Evolutionary conservation across 2,329 filamentous ascomycete species (phyloP), one percentile per base, ranked within the genome.

Genomic region (Pyricularia pennisetigena): DNA sequence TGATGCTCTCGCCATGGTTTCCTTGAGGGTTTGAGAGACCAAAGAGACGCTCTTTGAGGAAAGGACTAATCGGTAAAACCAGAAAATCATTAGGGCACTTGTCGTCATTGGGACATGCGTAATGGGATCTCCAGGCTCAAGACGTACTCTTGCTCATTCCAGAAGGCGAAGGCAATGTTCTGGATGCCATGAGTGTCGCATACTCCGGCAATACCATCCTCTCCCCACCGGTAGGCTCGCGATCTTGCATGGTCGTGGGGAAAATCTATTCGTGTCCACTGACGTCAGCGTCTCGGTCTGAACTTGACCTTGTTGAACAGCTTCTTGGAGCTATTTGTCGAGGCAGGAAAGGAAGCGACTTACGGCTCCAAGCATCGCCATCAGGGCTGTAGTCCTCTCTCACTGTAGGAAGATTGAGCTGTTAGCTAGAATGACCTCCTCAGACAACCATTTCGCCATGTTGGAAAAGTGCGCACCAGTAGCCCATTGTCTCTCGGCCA

Each of bases 1-100:
- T 98, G 82, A 98, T 85, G 77, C 93, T 96, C 81, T 98, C 95
- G 71, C 95, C 95, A 81, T 98, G 95, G 76, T 97, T 97, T 72
- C 94, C 94, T 80, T 98, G 93, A 2, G 94, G 94, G 77, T 98
- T 98, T 66, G 94, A 97, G 68, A 98, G 84, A 68, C 94, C 94
- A 76, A 97, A 98, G 4, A 98, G 86, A 71, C 95, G 89, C 79
- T 98, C 95, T 79, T 98, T 98, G 74, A 98, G 84, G 76, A 94
- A 97, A 68, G 93, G 90, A 78, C 93, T 97, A 73, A 28, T 16
- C 3, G 24, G 94, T 97, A 68, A 93, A 90, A 78, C 93, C 97
- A 72, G 24, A 24, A 4, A 54, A 28, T 64, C 67, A 76, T 86
- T 76, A 87, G 28, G 16, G 24, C 24, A 28, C 14, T 62, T 12